Conservation (phyloP, 345 rosid species). For the Salix arbutifolia region DNA sequence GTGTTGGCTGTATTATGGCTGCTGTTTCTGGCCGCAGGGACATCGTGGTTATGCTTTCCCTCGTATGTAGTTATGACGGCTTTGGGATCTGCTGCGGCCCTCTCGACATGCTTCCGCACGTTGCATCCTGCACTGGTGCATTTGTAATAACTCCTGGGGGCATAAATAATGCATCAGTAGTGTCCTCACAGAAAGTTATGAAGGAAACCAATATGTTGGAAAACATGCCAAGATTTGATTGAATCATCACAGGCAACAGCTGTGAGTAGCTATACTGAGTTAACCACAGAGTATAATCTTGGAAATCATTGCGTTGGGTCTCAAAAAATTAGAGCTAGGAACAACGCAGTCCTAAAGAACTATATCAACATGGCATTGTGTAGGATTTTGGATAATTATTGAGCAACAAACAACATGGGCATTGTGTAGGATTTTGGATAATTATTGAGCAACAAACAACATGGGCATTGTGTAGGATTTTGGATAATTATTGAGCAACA, state of each 20-base stretch:
- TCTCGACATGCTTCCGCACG: constrained; percentile 91
- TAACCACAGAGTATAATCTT: not conserved
- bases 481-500: not conserved
- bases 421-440: not conserved
- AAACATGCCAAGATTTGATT: not conserved
- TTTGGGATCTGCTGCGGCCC: constrained; percentile 82
- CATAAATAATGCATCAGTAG: constrained; percentile 15
- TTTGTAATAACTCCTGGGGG: constrained; percentile 81
- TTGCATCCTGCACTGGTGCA: constrained; percentile 84
- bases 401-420: not conserved
- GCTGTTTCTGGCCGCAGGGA: constrained; percentile 73
- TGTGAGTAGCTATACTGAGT: not conserved
- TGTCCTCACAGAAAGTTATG: not conserved
- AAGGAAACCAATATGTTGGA: not conserved
- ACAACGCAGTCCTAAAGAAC: too few species aligned
- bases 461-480: too few species aligned
- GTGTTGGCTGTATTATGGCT: constrained; percentile 34
- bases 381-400: not conserved
- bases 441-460: not conserved
- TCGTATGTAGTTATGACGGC: constrained; percentile 94
- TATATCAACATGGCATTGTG: too few species aligned
- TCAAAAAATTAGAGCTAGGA: too few species aligned
- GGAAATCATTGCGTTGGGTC: too few species aligned
- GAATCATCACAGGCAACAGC: not conserved
- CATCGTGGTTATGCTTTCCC: constrained; percentile 86